These are phyloP conservation scores for Terfezia boudieri DNA, from an alignment of 495 filamentous ascomycete genomes.

Conservation along the genomic window DNA sequence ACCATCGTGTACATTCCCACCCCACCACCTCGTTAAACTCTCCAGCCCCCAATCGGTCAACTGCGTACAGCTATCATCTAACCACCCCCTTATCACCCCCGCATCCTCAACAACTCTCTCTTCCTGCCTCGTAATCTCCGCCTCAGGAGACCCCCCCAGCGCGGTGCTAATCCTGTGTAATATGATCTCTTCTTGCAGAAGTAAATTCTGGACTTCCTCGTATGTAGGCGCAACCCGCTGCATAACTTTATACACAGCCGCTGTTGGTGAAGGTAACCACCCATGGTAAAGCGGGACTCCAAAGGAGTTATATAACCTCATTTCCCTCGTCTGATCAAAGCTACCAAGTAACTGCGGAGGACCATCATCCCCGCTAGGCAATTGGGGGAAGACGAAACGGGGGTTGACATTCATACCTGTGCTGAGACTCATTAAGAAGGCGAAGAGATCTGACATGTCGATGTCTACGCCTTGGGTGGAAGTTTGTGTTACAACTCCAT, in stretches of 20 bases:
- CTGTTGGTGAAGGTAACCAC: constrained; percentile 52
- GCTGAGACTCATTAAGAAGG: constrained; percentile 69
- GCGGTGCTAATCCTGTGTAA: constrained; percentile 45
- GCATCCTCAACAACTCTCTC: constrained; percentile 57
- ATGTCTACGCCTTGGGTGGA: constrained; percentile 27
- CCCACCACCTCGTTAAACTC: constrained; percentile 32
- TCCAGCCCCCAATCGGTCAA: constrained; percentile 61
- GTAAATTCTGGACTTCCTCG: constrained; percentile 72
- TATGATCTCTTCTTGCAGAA: constrained; percentile 70
- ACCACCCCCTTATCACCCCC: constrained; percentile 55
- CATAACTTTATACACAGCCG: constrained; percentile 41
- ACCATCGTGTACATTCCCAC: not conserved
- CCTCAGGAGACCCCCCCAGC: not conserved
- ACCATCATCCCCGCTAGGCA: constrained; percentile 21
- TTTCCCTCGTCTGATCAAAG: constrained; percentile 65
- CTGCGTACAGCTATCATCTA: constrained; percentile 59
- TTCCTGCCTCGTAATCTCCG: constrained; percentile 39
- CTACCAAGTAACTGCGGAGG: constrained; percentile 35
- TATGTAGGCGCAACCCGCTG: constrained; percentile 52
- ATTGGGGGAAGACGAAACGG: constrained; percentile 34
- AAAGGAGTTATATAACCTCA: constrained; percentile 72
- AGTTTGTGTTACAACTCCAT: constrained; percentile 57
- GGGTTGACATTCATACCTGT: constrained; percentile 99
- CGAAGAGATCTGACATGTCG: constrained; percentile 68
- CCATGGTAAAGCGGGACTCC: constrained; percentile 78